Base-by-base conservation (phyloP, 2,329 filamentous ascomycete genomes). In the Tolypocladium guangdongense region DNA sequence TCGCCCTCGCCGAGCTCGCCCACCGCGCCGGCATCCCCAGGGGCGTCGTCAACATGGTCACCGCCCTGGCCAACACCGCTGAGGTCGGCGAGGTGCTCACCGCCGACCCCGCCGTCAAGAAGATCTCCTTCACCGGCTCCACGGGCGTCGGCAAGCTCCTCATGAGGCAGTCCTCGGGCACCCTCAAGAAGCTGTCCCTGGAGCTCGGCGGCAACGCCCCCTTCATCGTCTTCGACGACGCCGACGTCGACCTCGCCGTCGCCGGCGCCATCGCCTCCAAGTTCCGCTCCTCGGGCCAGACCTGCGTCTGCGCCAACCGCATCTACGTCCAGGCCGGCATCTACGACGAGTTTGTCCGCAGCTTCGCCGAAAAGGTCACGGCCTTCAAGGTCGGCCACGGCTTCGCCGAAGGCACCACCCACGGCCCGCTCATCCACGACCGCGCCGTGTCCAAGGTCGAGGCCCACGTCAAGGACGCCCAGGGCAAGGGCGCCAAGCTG, bases 181-280 rank as follows among this genome's bases (percentile, higher is more conserved):
- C 90, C 0, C 74, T 96, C 60, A 97, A 97, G 79, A 80, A 83
- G 60, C 67, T 84, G 41, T 93, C 88, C 0, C 87, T 96, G 68
- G 92, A 97, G 68, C 85, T 97, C 1, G 92, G 92, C 52, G 93
- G 92, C 49, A 97, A 97, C 68, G 88, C 92, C 0, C 92, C 92
- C 1, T 95, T 96, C 67, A 96, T 97, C 60, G 90, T 97, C 36
- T 97, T 97, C 65, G 90, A 97, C 64, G 92, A 97, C 64, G 88
- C 92, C 22, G 89, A 97, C 65, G 73, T 97, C 22, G 91, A 96
- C 55, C 74, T 76, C 5, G 93, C 93, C 2, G 90, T 97, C 1
- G 74, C 82, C 0, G 92, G 91, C 30, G 90, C 90, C 49, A 81
- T 97, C 52, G 75, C 84, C 27, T 91, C 83, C 64, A 99, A 97